Percentiles rank a stretch among this genome's conserved stretches.
phyloP scores from a whole-genome alignment of 2,329 filamentous ascomycete species.

The Sporothrix phasma region DNA sequence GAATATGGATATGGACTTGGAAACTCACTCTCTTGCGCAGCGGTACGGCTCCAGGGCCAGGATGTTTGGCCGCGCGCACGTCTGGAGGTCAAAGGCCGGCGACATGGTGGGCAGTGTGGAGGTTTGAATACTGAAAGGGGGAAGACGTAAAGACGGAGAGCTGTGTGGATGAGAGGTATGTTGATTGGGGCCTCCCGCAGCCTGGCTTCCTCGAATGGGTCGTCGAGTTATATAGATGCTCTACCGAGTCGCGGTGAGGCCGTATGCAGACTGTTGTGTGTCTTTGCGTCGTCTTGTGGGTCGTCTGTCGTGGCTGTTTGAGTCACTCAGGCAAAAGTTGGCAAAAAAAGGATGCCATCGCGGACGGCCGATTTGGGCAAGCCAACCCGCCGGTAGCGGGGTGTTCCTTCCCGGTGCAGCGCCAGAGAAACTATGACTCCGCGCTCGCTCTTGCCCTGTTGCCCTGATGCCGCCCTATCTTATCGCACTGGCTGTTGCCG shows the following conservation, averaged over 20 bases:
- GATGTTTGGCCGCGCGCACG: constrained; percentile 68
- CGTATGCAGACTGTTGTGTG: neutral
- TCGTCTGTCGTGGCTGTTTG: neutral
- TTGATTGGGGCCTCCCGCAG: neutral
- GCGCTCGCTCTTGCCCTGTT: neutral
- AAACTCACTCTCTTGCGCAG: constrained; percentile 71
- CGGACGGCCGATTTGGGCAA: neutral
- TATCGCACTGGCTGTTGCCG: neutral
- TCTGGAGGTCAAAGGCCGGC: constrained; percentile 57
- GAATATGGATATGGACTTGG: no score
- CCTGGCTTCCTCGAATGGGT: neutral
- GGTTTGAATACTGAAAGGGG: neutral
- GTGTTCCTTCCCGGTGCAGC: neutral
- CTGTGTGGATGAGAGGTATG: neutral
- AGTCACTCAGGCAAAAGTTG: neutral
- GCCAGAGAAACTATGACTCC: neutral
- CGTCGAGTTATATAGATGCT: neutral
- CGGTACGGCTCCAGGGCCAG: constrained; percentile 67
- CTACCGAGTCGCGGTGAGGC: neutral
- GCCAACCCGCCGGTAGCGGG: constrained; percentile 12
- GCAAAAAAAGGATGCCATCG: constrained; percentile 1
- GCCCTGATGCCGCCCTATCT: neutral
- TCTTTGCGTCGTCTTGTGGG: neutral
- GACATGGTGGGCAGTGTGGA: constrained; percentile 35
- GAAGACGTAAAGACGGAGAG: neutral